These are phyloP conservation scores for Eutrema yunnanense DNA, from an alignment of 345 rosid species.

Conservation along the genomic window DNA sequence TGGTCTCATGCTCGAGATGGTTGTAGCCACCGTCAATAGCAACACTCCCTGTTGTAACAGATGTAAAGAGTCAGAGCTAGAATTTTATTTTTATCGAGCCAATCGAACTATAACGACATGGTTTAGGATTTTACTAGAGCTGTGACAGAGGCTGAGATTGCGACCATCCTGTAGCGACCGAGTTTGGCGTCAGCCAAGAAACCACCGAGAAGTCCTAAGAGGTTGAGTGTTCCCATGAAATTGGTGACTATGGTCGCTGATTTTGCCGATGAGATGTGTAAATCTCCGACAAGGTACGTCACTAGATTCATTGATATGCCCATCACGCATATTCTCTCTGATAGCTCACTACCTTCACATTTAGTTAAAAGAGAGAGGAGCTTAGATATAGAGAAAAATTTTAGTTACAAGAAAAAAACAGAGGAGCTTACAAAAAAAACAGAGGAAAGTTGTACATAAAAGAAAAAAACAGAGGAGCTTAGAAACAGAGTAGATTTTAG, in stretches of 20 bases:
- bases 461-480: background rate
- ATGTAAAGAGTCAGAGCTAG: background rate
- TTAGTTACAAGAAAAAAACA: background rate
- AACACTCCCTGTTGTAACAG: slow-evolving; percentile 49
- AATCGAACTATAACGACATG: background rate
- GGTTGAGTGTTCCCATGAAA: slow-evolving; percentile 89
- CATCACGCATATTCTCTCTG: slow-evolving; percentile 88
- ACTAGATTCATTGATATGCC: slow-evolving; percentile 91
- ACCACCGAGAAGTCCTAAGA: slow-evolving; percentile 82
- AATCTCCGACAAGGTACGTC: slow-evolving; percentile 68
- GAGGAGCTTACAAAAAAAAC: too few species aligned
- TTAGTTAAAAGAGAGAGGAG: background rate
- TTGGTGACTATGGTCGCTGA: slow-evolving; percentile 82
- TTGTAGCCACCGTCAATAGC: slow-evolving; percentile 61
- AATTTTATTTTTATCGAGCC: background rate
- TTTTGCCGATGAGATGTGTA: slow-evolving; percentile 74
- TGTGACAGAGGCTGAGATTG: slow-evolving; percentile 55
- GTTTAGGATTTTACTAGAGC: slow-evolving; percentile 47
- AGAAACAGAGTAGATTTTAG: background rate
- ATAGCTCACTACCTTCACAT: slow-evolving; percentile 66
- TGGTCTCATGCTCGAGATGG: slow-evolving; percentile 71
- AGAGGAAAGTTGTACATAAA: too few species aligned
- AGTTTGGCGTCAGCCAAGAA: slow-evolving; percentile 91
- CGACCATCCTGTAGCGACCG: slow-evolving; percentile 73
- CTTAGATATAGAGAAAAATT: background rate